These are phyloP conservation scores for Fusarium graminum DNA, from an alignment of 2,329 filamentous ascomycete species.

Conservation along the genomic window DNA sequence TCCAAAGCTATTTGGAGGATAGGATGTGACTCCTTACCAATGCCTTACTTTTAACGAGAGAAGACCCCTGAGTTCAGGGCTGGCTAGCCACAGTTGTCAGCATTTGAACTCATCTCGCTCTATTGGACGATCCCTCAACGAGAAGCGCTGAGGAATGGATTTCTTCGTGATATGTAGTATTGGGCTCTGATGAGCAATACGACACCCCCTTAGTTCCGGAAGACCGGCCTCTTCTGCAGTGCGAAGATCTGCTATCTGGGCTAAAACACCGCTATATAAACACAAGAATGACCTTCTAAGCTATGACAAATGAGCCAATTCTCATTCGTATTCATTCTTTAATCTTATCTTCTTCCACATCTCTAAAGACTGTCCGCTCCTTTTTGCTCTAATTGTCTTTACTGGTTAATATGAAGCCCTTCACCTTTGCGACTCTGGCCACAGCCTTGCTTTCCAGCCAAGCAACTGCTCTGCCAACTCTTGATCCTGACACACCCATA, in stretches of 20 bases:
- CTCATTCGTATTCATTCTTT: conserved; percentile 37
- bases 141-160: not conserved
- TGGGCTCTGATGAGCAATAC: not conserved
- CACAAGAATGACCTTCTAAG: not conserved
- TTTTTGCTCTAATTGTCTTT: conserved; percentile 8
- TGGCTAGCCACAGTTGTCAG: conserved; percentile 7
- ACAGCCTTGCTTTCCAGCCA: conserved; percentile 29
- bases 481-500: conserved; percentile 29
- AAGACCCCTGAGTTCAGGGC: not conserved
- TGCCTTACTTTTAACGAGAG: not conserved
- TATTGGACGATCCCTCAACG: conserved; percentile 22
- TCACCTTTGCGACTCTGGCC: conserved; percentile 22
- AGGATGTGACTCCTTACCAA: not conserved
- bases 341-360: not conserved
- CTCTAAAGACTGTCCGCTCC: conserved; percentile 15
- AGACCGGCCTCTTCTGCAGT: not conserved
- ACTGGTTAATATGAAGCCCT: conserved; percentile 29
- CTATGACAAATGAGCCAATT: conserved; percentile 32
- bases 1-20: not conserved
- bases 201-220: conserved; percentile 5
- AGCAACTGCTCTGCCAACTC: conserved; percentile 19
- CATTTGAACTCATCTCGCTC: conserved; percentile 33
- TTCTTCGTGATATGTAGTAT: not conserved
- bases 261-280: conserved; percentile 19
- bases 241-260: not conserved